These are phyloP conservation scores for Paecilomyces dactylethromorphus DNA, from an alignment of 2,329 filamentous ascomycete species.

Conservation along the genomic window DNA sequence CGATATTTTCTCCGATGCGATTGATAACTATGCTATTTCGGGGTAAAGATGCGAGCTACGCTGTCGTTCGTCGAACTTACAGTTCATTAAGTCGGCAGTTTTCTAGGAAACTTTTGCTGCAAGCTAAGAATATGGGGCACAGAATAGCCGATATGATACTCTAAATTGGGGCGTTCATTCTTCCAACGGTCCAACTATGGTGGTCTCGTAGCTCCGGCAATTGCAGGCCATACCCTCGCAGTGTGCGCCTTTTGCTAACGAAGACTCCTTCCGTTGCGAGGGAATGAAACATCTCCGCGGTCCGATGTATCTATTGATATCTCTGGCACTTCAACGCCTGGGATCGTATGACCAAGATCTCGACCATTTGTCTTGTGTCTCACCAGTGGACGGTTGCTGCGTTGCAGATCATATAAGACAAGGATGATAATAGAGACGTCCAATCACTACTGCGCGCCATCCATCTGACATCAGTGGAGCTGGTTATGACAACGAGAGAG, in stretches of 20 bases:
- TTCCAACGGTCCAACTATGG: neutral
- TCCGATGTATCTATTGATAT: neutral
- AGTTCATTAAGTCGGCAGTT: neutral
- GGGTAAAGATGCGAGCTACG: neutral
- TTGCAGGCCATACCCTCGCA: neutral
- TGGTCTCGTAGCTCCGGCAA: neutral
- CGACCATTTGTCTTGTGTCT: neutral
- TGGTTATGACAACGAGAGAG: neutral
- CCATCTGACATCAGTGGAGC: neutral
- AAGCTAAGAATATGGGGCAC: neutral
- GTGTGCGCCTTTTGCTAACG: neutral
- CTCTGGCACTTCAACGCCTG: neutral
- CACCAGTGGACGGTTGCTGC: neutral
- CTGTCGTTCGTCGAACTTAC: neutral
- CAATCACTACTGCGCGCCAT: neutral
- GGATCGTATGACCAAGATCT: neutral
- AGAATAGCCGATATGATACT: neutral
- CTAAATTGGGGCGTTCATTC: neutral
- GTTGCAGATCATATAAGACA: neutral
- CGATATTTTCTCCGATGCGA: neutral
- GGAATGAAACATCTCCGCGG: neutral
- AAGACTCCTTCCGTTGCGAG: neutral
- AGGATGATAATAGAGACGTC: neutral
- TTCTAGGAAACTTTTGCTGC: neutral
- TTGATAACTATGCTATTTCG: neutral